These are phyloP conservation scores for Iberis pinnata DNA, from an alignment of 345 rosid species.

Conservation along the genomic window DNA sequence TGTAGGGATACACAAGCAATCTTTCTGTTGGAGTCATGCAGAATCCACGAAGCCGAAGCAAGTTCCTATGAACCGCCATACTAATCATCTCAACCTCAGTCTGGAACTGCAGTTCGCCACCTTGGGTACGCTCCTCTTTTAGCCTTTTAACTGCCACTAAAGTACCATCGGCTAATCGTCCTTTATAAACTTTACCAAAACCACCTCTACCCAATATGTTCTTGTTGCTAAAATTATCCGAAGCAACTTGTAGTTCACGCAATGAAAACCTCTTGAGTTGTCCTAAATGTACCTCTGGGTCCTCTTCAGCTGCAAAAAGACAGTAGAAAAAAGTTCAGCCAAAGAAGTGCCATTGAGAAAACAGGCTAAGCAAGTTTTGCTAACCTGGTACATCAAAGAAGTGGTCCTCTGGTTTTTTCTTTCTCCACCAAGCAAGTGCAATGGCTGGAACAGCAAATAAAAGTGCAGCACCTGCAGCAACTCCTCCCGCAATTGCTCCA, in stretches of 20 bases:
- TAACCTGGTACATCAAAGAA: conserved; percentile 96
- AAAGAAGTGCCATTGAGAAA: conserved; percentile 6
- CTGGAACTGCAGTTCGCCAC: conserved; percentile 84
- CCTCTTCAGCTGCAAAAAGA: conserved; percentile 77
- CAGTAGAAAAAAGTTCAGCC: conserved; percentile 1
- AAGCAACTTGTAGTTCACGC: conserved; percentile 78
- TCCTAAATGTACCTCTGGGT: conserved; percentile 87
- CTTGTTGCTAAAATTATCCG: conserved; percentile 81
- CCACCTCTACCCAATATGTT: conserved; percentile 93
- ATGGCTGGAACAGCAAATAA: conserved; percentile 90
- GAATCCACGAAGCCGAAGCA: conserved; percentile 82
- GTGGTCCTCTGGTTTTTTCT: conserved; percentile 72
- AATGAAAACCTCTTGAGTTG: conserved; percentile 83
- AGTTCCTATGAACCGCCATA: conserved; percentile 90
- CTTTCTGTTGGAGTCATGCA: conserved; percentile 76
- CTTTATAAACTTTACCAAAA: conserved; percentile 88
- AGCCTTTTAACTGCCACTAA: conserved; percentile 90
- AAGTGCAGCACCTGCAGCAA: conserved; percentile 94
- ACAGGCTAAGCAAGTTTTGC: conserved; percentile 18
- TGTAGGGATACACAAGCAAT: conserved; percentile 88
- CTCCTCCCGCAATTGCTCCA: conserved; percentile 95
- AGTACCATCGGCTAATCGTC: conserved; percentile 68
- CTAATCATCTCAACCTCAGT: conserved; percentile 98
- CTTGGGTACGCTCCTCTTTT: conserved; percentile 70
- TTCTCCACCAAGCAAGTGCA: conserved; percentile 65